Evolutionary conservation across 352 stramenopile genomes (phyloP), one percentile per base, ranked within the genome.

Genomic region (Saprolegnia parasitica): DNA sequence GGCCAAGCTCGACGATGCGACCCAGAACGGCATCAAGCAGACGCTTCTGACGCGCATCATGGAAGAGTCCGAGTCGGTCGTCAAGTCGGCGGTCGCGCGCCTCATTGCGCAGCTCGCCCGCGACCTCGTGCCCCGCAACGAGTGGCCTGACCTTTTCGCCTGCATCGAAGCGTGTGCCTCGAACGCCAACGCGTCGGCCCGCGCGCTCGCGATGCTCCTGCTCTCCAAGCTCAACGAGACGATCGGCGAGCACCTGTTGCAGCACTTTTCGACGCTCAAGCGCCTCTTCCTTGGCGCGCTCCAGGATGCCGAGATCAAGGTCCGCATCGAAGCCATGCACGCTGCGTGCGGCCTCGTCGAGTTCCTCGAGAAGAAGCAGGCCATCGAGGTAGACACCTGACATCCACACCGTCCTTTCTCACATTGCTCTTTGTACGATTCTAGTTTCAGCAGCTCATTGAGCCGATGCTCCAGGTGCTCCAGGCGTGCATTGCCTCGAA

Each of bases 61-160:
- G 35, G 85, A 90, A 56, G 93, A 98, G 78, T 81, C 86, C 3
- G 85, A 92, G 56, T 79, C 91, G 62, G 81, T 90, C 26, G 94
- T 98, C 50, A 88, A 90, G 73, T 93, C 86, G 37, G 90, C 81
- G 10, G 79, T 97, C 62, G 84, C 87, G 42, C 78, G 78, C 71
- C 80, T 96, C 60, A 92, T 97, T 65, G 77, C 88, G n/a, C 76
- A 83, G 72, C 68, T 95, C 45, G 82, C 88, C n/a, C 75, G 89
- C 63, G 85, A 94, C 72, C 83, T 95, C 63, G 74, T 91, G 50
- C 80, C 83, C 24, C 52, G 71, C 15, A 80, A 80, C 71, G 86
- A 88, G 50, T 98, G 95, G 95, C 89, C 90, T 0, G 93, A 98
- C 74, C 80, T 98, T 39, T 96, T 98, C 75, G 78, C 92, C 56